Base-by-base conservation (phyloP, 805 yeast genomes). In the Kuraishia piskuri region DNA sequence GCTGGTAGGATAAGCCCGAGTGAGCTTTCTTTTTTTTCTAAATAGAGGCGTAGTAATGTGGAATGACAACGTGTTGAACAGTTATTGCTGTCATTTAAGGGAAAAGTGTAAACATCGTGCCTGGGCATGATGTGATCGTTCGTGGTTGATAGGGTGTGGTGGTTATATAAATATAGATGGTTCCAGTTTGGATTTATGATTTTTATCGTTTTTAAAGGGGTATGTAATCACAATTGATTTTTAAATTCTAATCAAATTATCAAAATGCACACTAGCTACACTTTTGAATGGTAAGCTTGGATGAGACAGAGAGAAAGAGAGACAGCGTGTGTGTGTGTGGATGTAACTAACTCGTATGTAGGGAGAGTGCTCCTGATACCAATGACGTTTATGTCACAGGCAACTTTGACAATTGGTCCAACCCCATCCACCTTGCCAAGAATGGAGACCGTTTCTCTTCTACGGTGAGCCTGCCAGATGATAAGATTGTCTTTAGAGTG, bases 331-430 rank as follows among this genome's bases (percentile, higher is more conserved):
- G 26, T n/a, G 8, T 22, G 20, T 19, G n/a, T n/a, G n/a, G 4
- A 31, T 8, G 3, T n/a, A 7, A 24, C 26, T 37, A 22, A 67
- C 64, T 63, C 51, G 22, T 26, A 49, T 44, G 24, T 8, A 48
- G 24, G 24, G 69, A 73, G 73, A 71, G 70, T 8, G 20, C 49
- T 10, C 56, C 55, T 2, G 48, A 57, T 49, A 67, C 64, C 6
- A 56, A 56, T 2, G 62, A 69, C 17, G 86, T 82, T 46, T 77
- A 74, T 56, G 80, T 82, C 49, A 79, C 85, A 44, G 86, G 86
- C 17, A 71, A 78, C 31, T 78, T 78, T 62, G 84, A 79, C 59
- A 71, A 77, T 59, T 82, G 87, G 87, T 54, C 72, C 45, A 73
- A 74, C 60, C 66, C 78, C 2, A 69, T 75, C 50, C 68, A 66